Evolutionary conservation across 2,329 filamentous ascomycete species (phyloP).

Genomic region (Diplodia scrobiculata): DNA sequence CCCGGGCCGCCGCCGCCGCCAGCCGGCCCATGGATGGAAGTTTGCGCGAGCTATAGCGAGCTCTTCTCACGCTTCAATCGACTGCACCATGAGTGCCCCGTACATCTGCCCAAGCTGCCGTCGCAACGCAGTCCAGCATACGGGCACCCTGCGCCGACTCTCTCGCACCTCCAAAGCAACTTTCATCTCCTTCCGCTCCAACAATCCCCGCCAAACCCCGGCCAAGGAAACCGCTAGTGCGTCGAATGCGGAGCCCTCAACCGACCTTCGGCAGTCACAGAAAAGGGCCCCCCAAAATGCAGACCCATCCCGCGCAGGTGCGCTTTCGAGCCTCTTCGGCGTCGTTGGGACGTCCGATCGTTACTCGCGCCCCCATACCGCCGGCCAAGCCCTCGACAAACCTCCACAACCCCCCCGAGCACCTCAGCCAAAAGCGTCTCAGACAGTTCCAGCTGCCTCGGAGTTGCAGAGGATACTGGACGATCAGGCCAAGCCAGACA

Average conservation of each 20-base stretch:
- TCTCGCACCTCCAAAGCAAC: constrained; percentile 3
- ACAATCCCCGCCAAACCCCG: neutral
- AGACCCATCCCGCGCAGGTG: neutral
- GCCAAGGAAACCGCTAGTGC: neutral
- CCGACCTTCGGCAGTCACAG: neutral
- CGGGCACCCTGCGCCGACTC: neutral
- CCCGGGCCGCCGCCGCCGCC: constrained; percentile 21
- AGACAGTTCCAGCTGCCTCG: neutral
- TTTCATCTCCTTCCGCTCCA: constrained; percentile 20
- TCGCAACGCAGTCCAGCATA: constrained; percentile 16
- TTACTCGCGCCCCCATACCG: neutral
- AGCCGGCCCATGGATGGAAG: neutral
- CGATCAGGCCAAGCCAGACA: neutral
- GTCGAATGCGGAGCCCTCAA: neutral
- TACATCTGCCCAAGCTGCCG: constrained; percentile 28
- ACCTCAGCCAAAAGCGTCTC: neutral
- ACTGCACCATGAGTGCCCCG: constrained; percentile 17
- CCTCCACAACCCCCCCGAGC: neutral
- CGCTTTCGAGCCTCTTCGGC: constrained; percentile 6
- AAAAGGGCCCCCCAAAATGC: neutral
- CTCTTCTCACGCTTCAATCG: constrained; percentile 1
- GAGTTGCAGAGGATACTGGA: constrained; percentile 5
- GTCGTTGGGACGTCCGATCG: constrained; percentile 2
- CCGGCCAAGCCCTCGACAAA: neutral
- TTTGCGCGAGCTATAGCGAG: constrained; percentile 10